Evolutionary conservation across 2,329 filamentous ascomycete genomes (phyloP).

Genomic region (Orbilia javanica): DNA sequence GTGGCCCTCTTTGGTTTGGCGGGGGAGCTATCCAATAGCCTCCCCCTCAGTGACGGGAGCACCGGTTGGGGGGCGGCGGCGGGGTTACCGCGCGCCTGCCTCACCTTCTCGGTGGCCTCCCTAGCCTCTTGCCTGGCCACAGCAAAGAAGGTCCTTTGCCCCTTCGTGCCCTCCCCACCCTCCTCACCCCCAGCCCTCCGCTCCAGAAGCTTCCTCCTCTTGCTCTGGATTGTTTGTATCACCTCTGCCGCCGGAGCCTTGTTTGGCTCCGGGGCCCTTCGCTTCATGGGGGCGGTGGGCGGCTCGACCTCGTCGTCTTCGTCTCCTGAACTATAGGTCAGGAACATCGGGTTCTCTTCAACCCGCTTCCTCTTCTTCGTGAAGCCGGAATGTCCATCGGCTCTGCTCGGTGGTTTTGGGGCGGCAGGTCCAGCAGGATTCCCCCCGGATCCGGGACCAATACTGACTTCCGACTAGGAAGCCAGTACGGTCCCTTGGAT

Average conservation of each 20-base stretch:
- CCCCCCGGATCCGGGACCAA: not conserved
- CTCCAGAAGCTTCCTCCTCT: not conserved
- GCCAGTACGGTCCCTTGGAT: slow-evolving; percentile 50
- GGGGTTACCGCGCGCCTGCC: not conserved
- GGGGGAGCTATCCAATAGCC: not conserved
- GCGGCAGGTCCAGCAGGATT: not conserved
- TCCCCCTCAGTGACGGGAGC: not conserved
- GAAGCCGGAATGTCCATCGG: slow-evolving; percentile 5
- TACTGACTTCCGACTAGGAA: slow-evolving; percentile 41
- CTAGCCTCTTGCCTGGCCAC: not conserved
- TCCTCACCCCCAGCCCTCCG: not conserved
- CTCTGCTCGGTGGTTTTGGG: not conserved
- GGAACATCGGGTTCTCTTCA: not conserved
- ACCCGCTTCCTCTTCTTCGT: not conserved
- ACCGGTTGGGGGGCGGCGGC: not conserved
- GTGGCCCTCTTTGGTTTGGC: not conserved
- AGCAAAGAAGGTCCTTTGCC: not conserved
- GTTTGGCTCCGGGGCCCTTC: not conserved
- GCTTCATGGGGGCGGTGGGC: not conserved
- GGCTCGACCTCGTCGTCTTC: not conserved
- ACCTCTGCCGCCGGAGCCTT: not conserved
- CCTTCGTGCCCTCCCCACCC: not conserved
- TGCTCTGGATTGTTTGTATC: not conserved
- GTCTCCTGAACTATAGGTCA: not conserved
- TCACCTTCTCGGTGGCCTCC: not conserved